Base-by-base conservation (phyloP, 108 stramenopile genomes). In the Nannochloropsis granulata region DNA sequence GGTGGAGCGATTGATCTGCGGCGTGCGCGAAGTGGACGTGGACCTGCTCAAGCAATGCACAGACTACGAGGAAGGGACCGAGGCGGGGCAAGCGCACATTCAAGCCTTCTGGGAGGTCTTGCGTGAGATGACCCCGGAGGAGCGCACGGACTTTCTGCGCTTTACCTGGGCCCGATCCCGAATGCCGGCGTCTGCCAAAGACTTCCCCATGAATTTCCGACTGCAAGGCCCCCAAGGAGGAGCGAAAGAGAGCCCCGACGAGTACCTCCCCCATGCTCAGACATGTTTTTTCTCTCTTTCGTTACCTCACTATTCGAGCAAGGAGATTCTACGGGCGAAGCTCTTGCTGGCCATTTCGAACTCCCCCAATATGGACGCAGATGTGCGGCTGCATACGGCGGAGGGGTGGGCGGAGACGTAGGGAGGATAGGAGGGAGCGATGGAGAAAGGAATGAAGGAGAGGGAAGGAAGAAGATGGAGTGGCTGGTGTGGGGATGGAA, bases 101-200 rank as follows among this genome's bases (percentile, higher is more conserved):
- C 43, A 89, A 23, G 91, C 86, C 85, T 96, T 99, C 83, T 99
- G 98, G 98, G 94, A 96, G 78, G 94, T 94, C 79, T 89, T 98
- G 78, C 78, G 82, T 21, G 95, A 97, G 84, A 94, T 96, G 90
- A 94, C 90, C 23, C 92, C 93, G 23, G 88, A 92, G 25, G 95
- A 97, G 43, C 89, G 95, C 21, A 94, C 94, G 83, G 83, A 89
- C 78, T 99, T 99, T 85, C 83, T 99, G 26, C 94, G 96, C 80
- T 99, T 98, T 92, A 97, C 97, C 13, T 96, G 97, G 96, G 98
- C 98, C 78, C 90, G 98, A 23, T 95, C 91, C 82, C 92, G 96
- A 23, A 88, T 99, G 81, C 97, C 98, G 11, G 56, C 90, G 81
- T 93, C 92, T 43, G 92, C 92, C 25, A 90, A 90, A 25, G 96